Evolutionary conservation across 148 eudicot genomes (phyloP).

Genomic region (Tetragonia tetragonoides): DNA sequence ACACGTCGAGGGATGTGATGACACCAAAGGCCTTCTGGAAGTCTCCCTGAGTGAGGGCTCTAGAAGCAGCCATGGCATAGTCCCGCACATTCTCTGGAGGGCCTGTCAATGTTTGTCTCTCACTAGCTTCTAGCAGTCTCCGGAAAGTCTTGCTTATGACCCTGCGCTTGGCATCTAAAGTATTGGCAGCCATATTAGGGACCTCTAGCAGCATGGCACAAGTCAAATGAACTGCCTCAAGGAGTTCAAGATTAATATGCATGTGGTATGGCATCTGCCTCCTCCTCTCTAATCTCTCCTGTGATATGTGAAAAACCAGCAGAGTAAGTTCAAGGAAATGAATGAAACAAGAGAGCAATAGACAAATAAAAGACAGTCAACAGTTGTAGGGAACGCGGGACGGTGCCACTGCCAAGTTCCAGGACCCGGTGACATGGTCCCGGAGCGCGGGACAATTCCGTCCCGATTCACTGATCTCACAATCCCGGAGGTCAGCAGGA

Average conservation of each 20-base stretch:
- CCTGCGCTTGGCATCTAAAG: constrained; percentile 54
- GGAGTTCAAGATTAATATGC: constrained; percentile 82
- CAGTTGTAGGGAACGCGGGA: too few species aligned
- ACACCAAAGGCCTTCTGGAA: constrained; percentile 52
- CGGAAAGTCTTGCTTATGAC: constrained; percentile 66
- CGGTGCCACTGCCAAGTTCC: too few species aligned
- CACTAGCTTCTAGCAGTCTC: constrained; percentile 52
- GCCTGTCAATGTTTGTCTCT: constrained; percentile 71
- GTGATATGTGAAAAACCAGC: constrained; percentile 7
- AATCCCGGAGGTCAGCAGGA: too few species aligned
- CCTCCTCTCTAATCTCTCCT: constrained; percentile 75
- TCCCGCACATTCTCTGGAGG: constrained; percentile 78
- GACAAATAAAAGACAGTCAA: too few species aligned
- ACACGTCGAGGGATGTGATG: constrained; percentile 61
- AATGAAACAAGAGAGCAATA: not conserved
- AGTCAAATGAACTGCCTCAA: constrained; percentile 68
- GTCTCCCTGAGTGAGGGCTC: constrained; percentile 67
- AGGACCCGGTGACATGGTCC: too few species aligned
- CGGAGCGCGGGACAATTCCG: too few species aligned
- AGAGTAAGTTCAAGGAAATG: not conserved
- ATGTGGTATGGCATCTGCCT: constrained; percentile 88
- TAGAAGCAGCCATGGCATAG: constrained; percentile 65
- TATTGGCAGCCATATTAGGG: constrained; percentile 76
- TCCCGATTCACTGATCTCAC: too few species aligned
- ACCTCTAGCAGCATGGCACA: constrained; percentile 85